Evolutionary conservation across 2,329 filamentous ascomycete genomes (phyloP), one percentile per base, ranked within the genome.

Genomic region (Cytospora schulzeri): DNA sequence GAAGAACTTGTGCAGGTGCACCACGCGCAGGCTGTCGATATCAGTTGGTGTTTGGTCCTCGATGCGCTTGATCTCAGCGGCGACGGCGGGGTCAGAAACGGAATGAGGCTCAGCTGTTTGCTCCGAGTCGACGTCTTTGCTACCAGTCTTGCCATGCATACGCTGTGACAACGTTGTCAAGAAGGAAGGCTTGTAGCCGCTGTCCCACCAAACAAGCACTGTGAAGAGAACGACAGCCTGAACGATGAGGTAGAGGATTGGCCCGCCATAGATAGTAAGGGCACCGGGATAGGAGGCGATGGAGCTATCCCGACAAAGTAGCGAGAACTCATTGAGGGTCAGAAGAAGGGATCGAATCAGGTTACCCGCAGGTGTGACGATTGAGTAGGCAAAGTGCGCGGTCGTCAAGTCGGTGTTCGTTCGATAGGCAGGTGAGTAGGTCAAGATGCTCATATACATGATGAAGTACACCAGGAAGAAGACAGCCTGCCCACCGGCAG

Each of bases 1-100:
- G 69, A 97, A 97, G 0, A 85, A 82, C 75, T 97, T 97, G 35
- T 88, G 92, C 2, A 96, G 79, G 73, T 96, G 87, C 52, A 91
- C 76, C 5, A 96, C 91, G n/a, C 89, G 86, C 19, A 97, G 85
- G 19, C 91, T 91, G 69, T 93, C 88, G 28, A 80, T 76, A 2
- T 77, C 74, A 3, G 73, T 70, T 6, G 71, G 69, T 24, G 77
- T 70, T 9, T 82, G 82, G 59, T 80, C 81, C 26, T 84, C 86
- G 29, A 92, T 85, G 51, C 90, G 84, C 4, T 77, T 75, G 6
- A 89, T 79, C 74, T 95, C 91, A 31, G 85, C 81, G 22, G 82
- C 80, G 14, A 93, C 81, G 67, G 92, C 90, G 35, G 83, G 80
- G 67, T 88, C 86, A 1, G 76, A 75, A 22, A 70, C 66, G 38